Conservation (phyloP, 139 green algal genomes). For the Spirogloea muscicola region DNA sequence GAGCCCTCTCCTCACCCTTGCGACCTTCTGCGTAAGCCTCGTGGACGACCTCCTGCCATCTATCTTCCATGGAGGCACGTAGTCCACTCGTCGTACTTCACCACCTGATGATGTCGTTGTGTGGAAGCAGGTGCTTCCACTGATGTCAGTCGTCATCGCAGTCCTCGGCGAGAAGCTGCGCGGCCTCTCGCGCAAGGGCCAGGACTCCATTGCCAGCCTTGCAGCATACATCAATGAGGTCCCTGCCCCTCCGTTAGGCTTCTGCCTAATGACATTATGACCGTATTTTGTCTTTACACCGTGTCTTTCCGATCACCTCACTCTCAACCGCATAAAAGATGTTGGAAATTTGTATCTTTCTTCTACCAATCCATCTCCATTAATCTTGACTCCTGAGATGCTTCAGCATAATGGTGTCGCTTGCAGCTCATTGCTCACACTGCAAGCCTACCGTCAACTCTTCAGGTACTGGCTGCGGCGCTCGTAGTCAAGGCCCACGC, state of each 20-base stretch:
- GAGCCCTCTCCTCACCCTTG: conserved; percentile 38
- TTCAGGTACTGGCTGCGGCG: conserved; percentile 49
- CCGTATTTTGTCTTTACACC: too few species aligned
- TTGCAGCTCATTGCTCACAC: not conserved
- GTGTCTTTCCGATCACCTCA: too few species aligned
- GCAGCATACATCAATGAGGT: conserved; percentile 48
- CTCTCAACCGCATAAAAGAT: too few species aligned
- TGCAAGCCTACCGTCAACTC: not conserved
- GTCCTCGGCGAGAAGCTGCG: conserved; percentile 14
- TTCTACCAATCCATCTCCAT: too few species aligned
- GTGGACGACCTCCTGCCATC: not conserved
- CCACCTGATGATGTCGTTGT: too few species aligned
- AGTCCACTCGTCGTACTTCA: not conserved
- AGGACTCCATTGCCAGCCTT: conserved; percentile 33
- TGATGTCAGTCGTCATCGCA: conserved; percentile 40
- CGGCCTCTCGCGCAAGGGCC: conserved; percentile 13
- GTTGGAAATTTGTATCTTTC: too few species aligned
- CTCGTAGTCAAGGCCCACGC: conserved; percentile 48
- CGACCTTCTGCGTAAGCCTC: conserved; percentile 16
- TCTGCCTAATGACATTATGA: too few species aligned
- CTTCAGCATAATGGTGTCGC: too few species aligned
- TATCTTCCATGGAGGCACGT: not conserved
- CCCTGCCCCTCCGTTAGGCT: not conserved
- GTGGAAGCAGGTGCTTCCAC: conserved; percentile 25
- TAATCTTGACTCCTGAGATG: too few species aligned